phyloP scores from a whole-genome alignment of 169 alveolate genomes.

The Plasmodium reichenowi region DNA sequence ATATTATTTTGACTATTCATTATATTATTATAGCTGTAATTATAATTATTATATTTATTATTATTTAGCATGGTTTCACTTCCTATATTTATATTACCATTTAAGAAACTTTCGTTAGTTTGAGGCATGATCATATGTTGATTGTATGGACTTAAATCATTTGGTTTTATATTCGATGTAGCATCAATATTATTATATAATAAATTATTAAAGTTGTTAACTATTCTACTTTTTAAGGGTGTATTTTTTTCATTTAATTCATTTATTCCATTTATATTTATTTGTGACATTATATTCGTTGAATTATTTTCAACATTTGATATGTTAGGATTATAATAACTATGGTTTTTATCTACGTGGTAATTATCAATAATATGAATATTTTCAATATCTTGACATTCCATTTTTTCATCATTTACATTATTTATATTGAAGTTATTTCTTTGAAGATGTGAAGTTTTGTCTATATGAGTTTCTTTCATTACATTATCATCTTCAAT shows the following conservation, averaged over 20 bases:
- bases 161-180: slow-evolving; percentile 7
- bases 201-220: slow-evolving; percentile 54
- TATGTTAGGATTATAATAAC: slow-evolving; percentile 26
- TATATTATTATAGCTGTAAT: neutral
- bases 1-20: neutral
- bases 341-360: slow-evolving; percentile 18
- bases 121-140: slow-evolving; percentile 7
- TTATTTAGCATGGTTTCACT: neutral
- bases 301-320: slow-evolving; percentile 2
- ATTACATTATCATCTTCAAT: neutral
- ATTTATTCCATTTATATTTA: neutral
- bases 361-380: slow-evolving; percentile 35
- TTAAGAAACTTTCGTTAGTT: neutral
- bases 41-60: neutral
- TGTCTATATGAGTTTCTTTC: slow-evolving; percentile 2
- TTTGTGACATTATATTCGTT: slow-evolving; percentile 19
- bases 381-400: slow-evolving; percentile 43
- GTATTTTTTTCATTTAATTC: slow-evolving; percentile 13
- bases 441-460: neutral
- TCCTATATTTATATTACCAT: neutral
- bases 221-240: slow-evolving; percentile 40
- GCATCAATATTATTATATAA: slow-evolving; percentile 26
- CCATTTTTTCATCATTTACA: slow-evolving; percentile 62
- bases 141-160: slow-evolving; percentile 11
- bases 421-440: slow-evolving; percentile 13